Percentiles rank a stretch among this genome's conserved stretches.
Conservation (phyloP, 2,329 filamentous ascomycete species). For the Arthrobotrys entomopaga region DNA sequence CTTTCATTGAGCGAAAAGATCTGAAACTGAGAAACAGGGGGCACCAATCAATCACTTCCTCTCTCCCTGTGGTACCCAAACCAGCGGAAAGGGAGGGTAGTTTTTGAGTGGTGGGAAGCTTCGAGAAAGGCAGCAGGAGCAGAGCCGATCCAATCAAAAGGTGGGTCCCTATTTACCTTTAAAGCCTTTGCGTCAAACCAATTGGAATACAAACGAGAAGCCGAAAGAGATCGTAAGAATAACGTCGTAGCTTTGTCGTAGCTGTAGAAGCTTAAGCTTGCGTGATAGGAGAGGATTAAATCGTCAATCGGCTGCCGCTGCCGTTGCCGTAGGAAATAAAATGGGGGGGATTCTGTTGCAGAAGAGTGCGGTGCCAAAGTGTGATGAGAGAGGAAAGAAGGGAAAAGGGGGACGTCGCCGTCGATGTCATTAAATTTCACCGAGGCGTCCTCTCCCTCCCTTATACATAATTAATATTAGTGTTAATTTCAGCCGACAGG, state of each 20-base stretch:
- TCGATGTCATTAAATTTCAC: not conserved
- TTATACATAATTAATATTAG: not conserved
- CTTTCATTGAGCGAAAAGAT: too few relatives aligned
- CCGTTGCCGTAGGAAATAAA: not conserved
- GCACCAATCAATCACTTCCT: not conserved
- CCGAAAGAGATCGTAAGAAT: not conserved
- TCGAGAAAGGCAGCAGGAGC: not conserved
- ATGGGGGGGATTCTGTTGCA: not conserved
- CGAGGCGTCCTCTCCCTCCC: not conserved
- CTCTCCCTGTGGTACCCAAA: not conserved
- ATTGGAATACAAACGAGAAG: too few relatives aligned
- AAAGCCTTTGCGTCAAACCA: too few relatives aligned
- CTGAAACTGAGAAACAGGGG: not conserved
- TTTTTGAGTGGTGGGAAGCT: constrained; percentile 1
- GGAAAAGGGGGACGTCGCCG: constrained; percentile 8
- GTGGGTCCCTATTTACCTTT: not conserved
- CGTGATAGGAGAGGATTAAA: too few relatives aligned
- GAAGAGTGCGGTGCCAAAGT: not conserved
- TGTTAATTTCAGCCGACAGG: constrained; percentile 23
- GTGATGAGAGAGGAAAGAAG: constrained; percentile 1
- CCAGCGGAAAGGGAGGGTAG: not conserved
- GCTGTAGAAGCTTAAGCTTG: too few relatives aligned
- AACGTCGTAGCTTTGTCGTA: too few relatives aligned
- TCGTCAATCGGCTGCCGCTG: too few relatives aligned
- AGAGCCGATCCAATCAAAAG: constrained; percentile 39